Evolutionary conservation across 768 basidiomycete genomes (phyloP).

Genomic region (Tricholomella constricta): DNA sequence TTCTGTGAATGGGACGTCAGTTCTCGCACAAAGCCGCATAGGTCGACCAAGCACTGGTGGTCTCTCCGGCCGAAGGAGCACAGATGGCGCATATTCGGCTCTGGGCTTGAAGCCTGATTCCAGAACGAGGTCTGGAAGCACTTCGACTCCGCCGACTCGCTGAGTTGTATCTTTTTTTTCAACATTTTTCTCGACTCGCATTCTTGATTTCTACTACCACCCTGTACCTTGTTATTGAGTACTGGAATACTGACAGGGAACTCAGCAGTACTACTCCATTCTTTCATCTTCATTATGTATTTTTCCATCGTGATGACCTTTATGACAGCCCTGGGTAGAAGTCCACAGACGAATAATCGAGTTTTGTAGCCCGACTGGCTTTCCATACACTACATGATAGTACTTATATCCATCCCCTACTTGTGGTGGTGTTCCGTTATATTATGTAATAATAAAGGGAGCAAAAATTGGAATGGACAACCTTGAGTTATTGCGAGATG

Average conservation of each 20-base stretch:
- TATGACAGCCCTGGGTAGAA: neutral
- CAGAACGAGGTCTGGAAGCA: conserved; percentile 20
- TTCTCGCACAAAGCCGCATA: conserved; percentile 49
- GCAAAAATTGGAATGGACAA: neutral
- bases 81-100: conserved; percentile 20
- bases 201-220: neutral
- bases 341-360: conserved; percentile 2
- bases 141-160: conserved; percentile 5
- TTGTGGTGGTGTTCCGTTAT: no score
- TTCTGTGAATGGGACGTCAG: conserved; percentile 31
- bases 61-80: conserved; percentile 30
- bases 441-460: no score
- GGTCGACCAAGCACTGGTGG: conserved; percentile 44
- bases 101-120: conserved; percentile 9
- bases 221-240: neutral
- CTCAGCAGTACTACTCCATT: neutral
- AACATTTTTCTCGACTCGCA: neutral
- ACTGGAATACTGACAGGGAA: conserved; percentile 1
- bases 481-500: conserved; percentile 9
- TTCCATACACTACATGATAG: no score
- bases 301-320: conserved; percentile 16
- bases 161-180: conserved; percentile 2
- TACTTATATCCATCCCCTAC: no score
- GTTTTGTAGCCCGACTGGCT: neutral
- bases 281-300: conserved; percentile 9